Percentiles rank a stretch among this genome's conserved stretches.
Evolutionary conservation across 129 eudicot genomes (phyloP).

Genomic region (Gnaphalium uliginosum): DNA sequence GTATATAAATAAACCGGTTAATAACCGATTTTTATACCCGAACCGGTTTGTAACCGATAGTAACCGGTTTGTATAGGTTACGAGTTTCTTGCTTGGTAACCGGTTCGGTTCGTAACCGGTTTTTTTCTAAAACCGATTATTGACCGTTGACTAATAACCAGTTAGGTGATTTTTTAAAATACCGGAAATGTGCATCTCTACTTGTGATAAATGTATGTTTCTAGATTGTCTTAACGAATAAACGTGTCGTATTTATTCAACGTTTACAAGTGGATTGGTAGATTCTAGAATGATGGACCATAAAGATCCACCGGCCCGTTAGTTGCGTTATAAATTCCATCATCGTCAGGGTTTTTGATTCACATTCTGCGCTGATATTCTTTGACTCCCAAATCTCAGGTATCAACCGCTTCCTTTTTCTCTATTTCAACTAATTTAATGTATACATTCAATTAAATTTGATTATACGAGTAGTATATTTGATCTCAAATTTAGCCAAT

Average conservation of each 20-base stretch:
- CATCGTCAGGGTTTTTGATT: conserved; percentile 5
- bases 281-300: conserved; percentile 30
- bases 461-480: background rate
- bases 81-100: too few species aligned
- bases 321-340: conserved; percentile 9
- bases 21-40: too few species aligned
- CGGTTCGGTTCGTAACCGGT: too few species aligned
- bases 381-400: conserved; percentile 37
- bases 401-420: conserved; percentile 4
- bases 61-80: too few species aligned
- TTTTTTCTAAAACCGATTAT: too few species aligned
- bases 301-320: conserved; percentile 23
- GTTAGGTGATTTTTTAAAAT: too few species aligned
- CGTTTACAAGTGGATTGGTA: conserved; percentile 12
- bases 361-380: conserved; percentile 14
- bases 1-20: too few species aligned
- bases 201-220: too few species aligned
- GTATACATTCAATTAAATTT: conserved; percentile 1
- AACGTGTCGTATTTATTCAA: background rate
- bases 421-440: background rate
- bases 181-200: too few species aligned
- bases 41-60: too few species aligned
- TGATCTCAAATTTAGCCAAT: background rate
- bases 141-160: too few species aligned
- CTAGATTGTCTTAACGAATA: too few species aligned